Base-by-base conservation (phyloP, 805 yeast genomes). In the Alloascoidea africana region DNA sequence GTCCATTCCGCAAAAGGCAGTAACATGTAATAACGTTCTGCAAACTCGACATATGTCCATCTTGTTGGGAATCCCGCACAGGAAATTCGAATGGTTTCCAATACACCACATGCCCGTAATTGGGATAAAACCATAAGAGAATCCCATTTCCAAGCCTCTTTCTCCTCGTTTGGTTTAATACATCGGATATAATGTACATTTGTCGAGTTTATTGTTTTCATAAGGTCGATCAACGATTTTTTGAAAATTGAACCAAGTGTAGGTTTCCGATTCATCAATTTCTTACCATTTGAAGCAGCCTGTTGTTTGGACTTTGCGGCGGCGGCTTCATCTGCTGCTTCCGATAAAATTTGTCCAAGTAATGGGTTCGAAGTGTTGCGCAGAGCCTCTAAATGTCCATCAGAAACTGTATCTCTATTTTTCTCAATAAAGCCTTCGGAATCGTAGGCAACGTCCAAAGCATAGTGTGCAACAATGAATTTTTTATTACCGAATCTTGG, bases 41-140 rank as follows among this genome's bases (percentile, higher is more conserved):
- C 86, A 59, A 81, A 81, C 51, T 81, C 91, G 32, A 74, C 76
- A 49, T 78, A 81, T 2, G 87, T 71, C 77, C 87, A 78, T 55
- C 87, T 67, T 0, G 87, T 73, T 14, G 93, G 93, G 63, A 79
- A 81, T 38, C 93, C 93, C 36, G 87, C 91, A 63, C 89, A 81
- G 1, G 89, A 81, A 17, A 81, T 81, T 51, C 85, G 65, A 52
- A 81, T 81, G 2, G 93, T 81, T 54, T 81, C 93, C 47, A 81
- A 64, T 40, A 81, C 91, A 75, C 93, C 93, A 64, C 93, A 81
- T 8, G 93, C 93, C 57, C 93, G 68, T 44, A 81, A 65, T 54
- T 81, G 93, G 3, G 87, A 76, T 42, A 81, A 63, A 18, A 81
- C 93, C 93, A 81, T 81, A 37, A 76, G 58, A 17, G 85, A 76